Conservation (phyloP, 2,329 filamentous ascomycete genomes). For the Tricladium varicosporioides region DNA sequence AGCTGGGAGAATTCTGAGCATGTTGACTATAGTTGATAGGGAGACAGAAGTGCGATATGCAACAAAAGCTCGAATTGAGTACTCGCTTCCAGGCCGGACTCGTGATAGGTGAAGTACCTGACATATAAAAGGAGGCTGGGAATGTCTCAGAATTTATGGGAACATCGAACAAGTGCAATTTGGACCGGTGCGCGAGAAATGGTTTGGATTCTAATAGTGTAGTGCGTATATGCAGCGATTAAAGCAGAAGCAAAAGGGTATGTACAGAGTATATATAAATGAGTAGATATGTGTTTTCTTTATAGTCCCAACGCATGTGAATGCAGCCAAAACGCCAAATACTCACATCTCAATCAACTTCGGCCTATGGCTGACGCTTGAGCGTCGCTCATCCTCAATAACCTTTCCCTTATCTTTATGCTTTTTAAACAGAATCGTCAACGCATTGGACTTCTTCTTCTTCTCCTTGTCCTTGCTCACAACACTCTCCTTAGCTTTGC, state of each 20-base stretch:
- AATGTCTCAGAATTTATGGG: neutral
- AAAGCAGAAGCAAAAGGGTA: neutral
- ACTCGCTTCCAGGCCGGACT: too few relatives aligned
- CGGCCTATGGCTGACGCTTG: slow-evolving; percentile 4
- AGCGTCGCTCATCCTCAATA: neutral
- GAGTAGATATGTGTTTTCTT: neutral
- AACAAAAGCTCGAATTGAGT: neutral
- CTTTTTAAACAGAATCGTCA: slow-evolving; percentile 10
- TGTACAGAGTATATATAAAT: neutral
- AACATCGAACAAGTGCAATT: too few relatives aligned
- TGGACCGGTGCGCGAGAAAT: neutral
- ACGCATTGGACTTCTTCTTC: slow-evolving; percentile 1
- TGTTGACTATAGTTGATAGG: slow-evolving; percentile 2
- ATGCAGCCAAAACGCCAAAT: neutral
- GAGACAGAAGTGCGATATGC: slow-evolving; percentile 3
- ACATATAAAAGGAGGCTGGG: neutral
- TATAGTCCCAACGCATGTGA: neutral
- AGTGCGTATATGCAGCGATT: neutral
- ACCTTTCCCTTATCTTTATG: slow-evolving; percentile 10
- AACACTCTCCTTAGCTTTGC: slow-evolving; percentile 9
- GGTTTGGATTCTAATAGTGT: neutral
- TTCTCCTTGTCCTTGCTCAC: slow-evolving; percentile 12
- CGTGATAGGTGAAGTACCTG: too few relatives aligned
- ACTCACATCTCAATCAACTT: slow-evolving; percentile 9
- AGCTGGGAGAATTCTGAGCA: neutral